phyloP scores from a whole-genome alignment of 2,329 filamentous ascomycete species.

The Hypoxylon sp. region DNA sequence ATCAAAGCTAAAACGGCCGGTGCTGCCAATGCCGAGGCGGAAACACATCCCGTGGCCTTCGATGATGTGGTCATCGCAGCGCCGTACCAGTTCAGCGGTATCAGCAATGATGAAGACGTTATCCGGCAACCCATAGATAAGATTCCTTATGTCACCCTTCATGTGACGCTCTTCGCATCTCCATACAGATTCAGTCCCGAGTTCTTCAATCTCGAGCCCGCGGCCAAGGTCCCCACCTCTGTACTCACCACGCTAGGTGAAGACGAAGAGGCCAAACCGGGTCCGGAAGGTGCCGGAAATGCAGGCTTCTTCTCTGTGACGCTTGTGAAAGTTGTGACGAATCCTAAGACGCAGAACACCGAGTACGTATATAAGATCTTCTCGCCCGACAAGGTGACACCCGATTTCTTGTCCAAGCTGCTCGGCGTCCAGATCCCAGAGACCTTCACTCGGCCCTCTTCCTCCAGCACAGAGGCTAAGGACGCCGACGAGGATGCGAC shows the following conservation, averaged over 20 bases:
- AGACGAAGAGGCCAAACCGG: constrained; percentile 66
- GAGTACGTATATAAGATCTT: constrained; percentile 78
- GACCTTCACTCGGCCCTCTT: constrained; percentile 51
- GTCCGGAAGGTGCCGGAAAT: constrained; percentile 74
- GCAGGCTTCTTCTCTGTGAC: constrained; percentile 90
- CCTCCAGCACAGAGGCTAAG: constrained; percentile 37
- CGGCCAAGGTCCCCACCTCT: constrained; percentile 75
- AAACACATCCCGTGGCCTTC: constrained; percentile 68
- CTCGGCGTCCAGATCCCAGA: constrained; percentile 65
- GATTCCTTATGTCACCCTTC: constrained; percentile 87
- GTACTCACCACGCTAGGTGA: constrained; percentile 86
- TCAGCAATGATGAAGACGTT: constrained; percentile 74
- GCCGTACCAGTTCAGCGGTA: constrained; percentile 84
- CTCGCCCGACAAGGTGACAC: constrained; percentile 68
- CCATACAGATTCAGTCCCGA: constrained; percentile 77
- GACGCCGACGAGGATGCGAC: constrained; percentile 51
- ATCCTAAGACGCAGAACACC: constrained; percentile 68
- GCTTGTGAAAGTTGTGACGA: constrained; percentile 74
- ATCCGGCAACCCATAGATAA: constrained; percentile 79
- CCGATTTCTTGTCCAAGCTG: constrained; percentile 67
- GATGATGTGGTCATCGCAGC: constrained; percentile 87
- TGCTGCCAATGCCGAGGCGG: constrained; percentile 46
- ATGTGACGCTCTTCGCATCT: constrained; percentile 91
- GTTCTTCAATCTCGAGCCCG: constrained; percentile 78
- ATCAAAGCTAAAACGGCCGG: constrained; percentile 58